Conservation (phyloP, 768 basidiomycete species). For the Tulasnella sp. region DNA sequence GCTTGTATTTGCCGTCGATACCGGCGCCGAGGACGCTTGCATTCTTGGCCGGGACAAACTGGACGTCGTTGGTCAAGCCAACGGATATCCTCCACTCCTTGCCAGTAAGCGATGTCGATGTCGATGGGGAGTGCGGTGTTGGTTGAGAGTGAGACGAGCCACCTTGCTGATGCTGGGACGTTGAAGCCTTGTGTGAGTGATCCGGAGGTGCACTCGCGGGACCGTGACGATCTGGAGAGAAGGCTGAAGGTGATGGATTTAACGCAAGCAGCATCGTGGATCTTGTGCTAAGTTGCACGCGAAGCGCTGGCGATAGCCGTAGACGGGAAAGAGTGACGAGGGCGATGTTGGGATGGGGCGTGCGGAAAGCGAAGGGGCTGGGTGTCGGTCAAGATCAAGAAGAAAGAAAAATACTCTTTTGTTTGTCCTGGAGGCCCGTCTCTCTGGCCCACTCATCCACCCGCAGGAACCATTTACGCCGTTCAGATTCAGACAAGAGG, state of each 20-base stretch:
- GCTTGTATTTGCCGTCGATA: constrained; percentile 56
- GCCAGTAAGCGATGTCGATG: neutral
- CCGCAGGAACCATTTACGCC: neutral
- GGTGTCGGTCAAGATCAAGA: constrained; percentile 1
- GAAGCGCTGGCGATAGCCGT: neutral
- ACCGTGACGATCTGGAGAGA: constrained; percentile 11
- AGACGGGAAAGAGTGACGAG: constrained; percentile 10
- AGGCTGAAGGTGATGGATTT: constrained; percentile 3
- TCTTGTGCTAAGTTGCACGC: neutral
- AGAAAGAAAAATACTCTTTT: constrained; percentile 3
- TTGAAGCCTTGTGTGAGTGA: neutral
- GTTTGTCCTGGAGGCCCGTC: neutral
- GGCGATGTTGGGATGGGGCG: constrained; percentile 4
- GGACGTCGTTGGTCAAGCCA: constrained; percentile 23
- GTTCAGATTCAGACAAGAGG: neutral
- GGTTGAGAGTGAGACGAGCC: neutral
- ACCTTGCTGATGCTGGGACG: neutral
- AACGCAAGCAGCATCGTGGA: constrained; percentile 1
- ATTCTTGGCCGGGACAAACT: constrained; percentile 30
- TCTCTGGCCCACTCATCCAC: neutral
- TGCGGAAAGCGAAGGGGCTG: constrained; percentile 3
- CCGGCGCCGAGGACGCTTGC: constrained; percentile 23
- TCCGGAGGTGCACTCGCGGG: neutral
- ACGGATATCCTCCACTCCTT: constrained; percentile 25
- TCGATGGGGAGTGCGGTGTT: neutral